Base-by-base conservation (phyloP, 192 early-diverging fungal species). In the Backusella parvicylindrica region DNA sequence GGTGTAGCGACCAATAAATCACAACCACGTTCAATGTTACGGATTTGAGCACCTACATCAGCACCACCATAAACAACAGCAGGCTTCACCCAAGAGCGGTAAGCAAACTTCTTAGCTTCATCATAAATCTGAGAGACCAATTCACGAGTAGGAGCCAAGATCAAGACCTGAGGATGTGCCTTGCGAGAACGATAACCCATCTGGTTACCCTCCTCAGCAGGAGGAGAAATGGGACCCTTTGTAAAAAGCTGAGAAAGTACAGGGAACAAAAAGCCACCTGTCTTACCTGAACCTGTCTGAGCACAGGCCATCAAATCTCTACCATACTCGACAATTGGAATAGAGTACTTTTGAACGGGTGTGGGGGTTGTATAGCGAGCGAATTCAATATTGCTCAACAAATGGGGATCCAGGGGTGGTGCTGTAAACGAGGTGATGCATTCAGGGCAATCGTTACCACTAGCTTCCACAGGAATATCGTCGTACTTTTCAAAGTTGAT, bases 401-500 rank as follows among this genome's bases (percentile, higher is more conserved):
- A 88, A 76, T 97, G 91, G 30, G 89, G 86, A 86, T 97, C 96
- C 75, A 99, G 81, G 40, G 87, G 87, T 67, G 87, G 87, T 63
- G 75, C 77, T 21, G 86, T 87, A 74, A 89, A 89, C 71, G 75
- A 78, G 56, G 79, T 81, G 35, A 94, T 88, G 11, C 89, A 84
- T 75, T 89, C 85, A 21, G 93, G 93, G 36, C 88, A 85, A 47
- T 91, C 82, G 49, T 87, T 84, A 32, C 93, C 93, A 11, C 90
- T 90, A 26, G 94, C 95, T 76, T 98, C 95, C 64, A 97, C 97
- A 15, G 97, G 97, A 47, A 99, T 99, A 84, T 99, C 95, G 75
- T 98, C 96, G 84, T 99, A 99, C 84, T 96, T 97, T 75, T 96
- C 95, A 91, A 99, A 99, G 90, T 99, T 98, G 82, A 99, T 99